Percentiles rank a stretch among this genome's conserved stretches.
Evolutionary conservation across 2,329 filamentous ascomycete species (phyloP).

Genomic region (Aspergillus unguis): DNA sequence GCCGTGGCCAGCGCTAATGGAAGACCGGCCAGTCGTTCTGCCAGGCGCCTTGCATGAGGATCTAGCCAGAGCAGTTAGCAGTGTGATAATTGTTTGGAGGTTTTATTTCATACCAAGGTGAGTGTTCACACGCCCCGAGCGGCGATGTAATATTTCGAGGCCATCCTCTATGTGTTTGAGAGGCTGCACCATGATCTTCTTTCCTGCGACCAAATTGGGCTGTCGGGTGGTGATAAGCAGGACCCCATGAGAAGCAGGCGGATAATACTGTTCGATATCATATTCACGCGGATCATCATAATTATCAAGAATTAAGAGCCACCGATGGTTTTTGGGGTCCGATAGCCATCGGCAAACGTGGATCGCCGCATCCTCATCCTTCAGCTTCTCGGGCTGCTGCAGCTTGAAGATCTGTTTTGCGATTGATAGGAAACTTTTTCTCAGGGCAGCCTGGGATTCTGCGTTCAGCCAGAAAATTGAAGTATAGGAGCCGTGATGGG

Average conservation of each 20-base stretch:
- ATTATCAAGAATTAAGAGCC: constrained; percentile 25
- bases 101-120: neutral
- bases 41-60: neutral
- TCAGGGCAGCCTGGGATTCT: neutral
- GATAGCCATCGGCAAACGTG: constrained; percentile 17
- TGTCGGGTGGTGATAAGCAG: constrained; percentile 22
- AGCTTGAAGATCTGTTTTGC: neutral
- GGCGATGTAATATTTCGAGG: neutral
- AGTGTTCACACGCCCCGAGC: neutral
- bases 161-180: neutral
- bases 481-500: neutral
- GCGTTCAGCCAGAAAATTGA: neutral
- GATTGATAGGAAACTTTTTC: neutral
- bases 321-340: constrained; percentile 15
- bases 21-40: neutral
- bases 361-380: neutral
- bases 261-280: constrained; percentile 15
- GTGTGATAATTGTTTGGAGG: too few species aligned
- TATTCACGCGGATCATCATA: constrained; percentile 18
- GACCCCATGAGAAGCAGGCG: constrained; percentile 14
- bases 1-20: neutral
- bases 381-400: neutral
- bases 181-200: neutral
- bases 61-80: neutral
- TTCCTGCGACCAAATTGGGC: neutral